These are phyloP conservation scores for Phytophthora fragariae DNA, from an alignment of 352 stramenopile species.

Conservation along the genomic window DNA sequence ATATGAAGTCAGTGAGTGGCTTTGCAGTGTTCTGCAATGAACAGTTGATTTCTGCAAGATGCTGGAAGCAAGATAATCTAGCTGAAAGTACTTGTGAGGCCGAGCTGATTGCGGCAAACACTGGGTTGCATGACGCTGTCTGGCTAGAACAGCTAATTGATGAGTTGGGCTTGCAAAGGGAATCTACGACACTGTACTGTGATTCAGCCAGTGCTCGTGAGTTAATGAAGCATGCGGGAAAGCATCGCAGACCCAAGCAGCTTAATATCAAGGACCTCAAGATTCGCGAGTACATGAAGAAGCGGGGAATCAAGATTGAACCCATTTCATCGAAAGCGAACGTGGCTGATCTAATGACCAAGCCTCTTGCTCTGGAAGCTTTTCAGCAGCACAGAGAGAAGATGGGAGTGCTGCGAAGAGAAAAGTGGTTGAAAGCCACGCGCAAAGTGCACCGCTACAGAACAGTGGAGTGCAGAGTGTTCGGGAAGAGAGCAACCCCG, in stretches of 20 bases:
- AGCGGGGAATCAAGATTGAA: constrained; percentile 12
- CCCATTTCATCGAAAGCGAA: constrained; percentile 19
- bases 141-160: too few relatives aligned
- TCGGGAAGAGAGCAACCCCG: not conserved
- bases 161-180: too few relatives aligned
- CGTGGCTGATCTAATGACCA: constrained; percentile 15
- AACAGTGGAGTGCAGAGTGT: not conserved
- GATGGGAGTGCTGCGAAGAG: too few relatives aligned
- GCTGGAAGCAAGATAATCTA: too few relatives aligned
- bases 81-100: too few relatives aligned
- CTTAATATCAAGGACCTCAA: not conserved
- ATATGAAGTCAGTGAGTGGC: too few relatives aligned
- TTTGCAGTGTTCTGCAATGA: too few relatives aligned
- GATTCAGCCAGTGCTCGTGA: not conserved
- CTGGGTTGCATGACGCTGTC: too few relatives aligned
- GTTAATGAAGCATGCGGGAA: constrained; percentile 28
- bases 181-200: too few relatives aligned
- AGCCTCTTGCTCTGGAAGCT: constrained; percentile 13
- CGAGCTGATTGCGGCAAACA: too few relatives aligned
- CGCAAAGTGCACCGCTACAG: not conserved
- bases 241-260: constrained; percentile 24
- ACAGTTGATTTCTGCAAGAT: too few relatives aligned
- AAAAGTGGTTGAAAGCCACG: too few relatives aligned
- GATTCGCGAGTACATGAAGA: not conserved
- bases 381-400: constrained; percentile 22